A percentile compares a stretch with the other conserved stretches of the same genome.
These are phyloP conservation scores for Kodamaea kaohsiungensis DNA, from an alignment of 805 yeast genomes.

Conservation along the genomic window DNA sequence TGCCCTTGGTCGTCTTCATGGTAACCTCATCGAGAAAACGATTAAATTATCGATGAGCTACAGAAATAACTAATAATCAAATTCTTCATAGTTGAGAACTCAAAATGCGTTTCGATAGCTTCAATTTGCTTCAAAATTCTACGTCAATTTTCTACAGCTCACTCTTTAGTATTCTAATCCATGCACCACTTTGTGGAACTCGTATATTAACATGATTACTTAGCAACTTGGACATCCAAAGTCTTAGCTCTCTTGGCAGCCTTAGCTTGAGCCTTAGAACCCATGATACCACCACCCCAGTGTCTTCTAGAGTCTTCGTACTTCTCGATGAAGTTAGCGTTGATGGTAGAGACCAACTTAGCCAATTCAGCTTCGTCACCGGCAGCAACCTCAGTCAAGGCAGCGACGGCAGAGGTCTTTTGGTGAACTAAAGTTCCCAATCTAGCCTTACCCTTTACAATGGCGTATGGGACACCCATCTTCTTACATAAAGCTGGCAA, in stretches of 20 bases:
- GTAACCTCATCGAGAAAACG: too few relatives aligned
- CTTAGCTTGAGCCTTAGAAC: slow-evolving; percentile 90
- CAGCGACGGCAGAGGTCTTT: slow-evolving; percentile 97
- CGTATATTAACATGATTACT: slow-evolving; percentile 8
- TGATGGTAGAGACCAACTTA: slow-evolving; percentile 86
- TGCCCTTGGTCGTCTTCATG: too few relatives aligned
- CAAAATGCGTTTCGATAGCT: too few relatives aligned
- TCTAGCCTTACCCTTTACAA: slow-evolving; percentile 98
- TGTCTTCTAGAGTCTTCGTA: slow-evolving; percentile 96
- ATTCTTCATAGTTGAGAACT: too few relatives aligned
- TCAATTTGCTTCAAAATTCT: too few relatives aligned
- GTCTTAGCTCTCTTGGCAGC: slow-evolving; percentile 72
- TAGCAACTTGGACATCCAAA: slow-evolving; percentile 34
- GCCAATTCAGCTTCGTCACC: slow-evolving; percentile 96
- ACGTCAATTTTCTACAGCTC: too few relatives aligned
- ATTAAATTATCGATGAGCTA: too few relatives aligned
- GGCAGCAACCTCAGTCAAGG: slow-evolving; percentile 90
- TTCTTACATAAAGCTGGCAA: slow-evolving; percentile 98
- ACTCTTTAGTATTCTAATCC: too few relatives aligned
- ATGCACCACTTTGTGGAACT: not conserved
- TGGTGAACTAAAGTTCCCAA: slow-evolving; percentile 96
- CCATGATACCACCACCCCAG: slow-evolving; percentile 99
- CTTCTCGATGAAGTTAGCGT: slow-evolving; percentile 90
- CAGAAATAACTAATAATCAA: too few relatives aligned
- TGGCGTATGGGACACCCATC: slow-evolving; percentile 99